Conservation (phyloP, 2,329 filamentous ascomycete genomes). For the Fusarium sp. region DNA sequence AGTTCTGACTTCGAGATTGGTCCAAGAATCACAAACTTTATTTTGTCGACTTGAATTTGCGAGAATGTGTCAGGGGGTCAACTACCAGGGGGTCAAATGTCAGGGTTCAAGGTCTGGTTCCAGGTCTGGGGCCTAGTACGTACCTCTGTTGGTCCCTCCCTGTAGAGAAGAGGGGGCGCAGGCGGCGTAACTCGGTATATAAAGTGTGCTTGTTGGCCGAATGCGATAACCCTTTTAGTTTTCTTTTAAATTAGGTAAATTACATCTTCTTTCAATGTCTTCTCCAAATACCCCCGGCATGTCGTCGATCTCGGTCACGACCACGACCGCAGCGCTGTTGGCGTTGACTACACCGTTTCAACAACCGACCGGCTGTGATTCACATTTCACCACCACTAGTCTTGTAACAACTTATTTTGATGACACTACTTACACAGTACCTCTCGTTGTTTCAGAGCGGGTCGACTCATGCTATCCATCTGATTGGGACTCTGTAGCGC, state of each 20-base stretch:
- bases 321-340: neutral
- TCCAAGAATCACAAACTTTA: neutral
- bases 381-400: neutral
- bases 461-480: neutral
- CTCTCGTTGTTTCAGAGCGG: accelerated
- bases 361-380: neutral
- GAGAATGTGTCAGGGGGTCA: neutral
- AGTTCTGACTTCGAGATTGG: neutral
- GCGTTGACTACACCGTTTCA: neutral
- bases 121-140: too few species aligned
- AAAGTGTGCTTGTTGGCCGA: neutral
- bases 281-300: neutral
- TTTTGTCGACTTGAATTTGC: neutral
- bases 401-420: too few species aligned
- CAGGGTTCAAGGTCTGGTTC: too few species aligned
- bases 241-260: too few species aligned
- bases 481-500: neutral
- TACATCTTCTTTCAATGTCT: neutral
- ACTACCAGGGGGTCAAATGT: too few species aligned
- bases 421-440: neutral
- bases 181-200: neutral
- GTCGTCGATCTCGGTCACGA: neutral
- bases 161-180: too few species aligned
- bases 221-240: accelerated
- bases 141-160: too few species aligned